A percentile compares a stretch with the other conserved stretches of the same genome.
phyloP scores from a whole-genome alignment of 345 rosid species.

The Dipteronia sinensis region DNA sequence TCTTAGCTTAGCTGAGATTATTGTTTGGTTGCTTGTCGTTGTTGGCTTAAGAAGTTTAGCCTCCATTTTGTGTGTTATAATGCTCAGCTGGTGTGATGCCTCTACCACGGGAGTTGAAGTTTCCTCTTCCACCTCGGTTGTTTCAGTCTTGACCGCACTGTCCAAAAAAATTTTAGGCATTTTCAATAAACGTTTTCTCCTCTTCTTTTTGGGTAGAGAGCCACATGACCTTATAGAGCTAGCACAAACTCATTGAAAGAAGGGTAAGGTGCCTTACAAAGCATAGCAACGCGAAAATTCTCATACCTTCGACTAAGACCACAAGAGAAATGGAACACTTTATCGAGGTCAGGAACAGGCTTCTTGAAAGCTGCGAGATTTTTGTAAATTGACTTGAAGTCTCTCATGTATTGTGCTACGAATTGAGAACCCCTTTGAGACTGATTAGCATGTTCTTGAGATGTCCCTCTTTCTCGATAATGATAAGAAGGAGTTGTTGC shows the following conservation, averaged over 20 bases:
- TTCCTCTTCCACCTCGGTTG: not conserved
- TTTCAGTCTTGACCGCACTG: not conserved
- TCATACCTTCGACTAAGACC: not conserved
- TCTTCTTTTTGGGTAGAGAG: not conserved
- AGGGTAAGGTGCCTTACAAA: not conserved
- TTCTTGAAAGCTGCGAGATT: constrained; percentile 3
- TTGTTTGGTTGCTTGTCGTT: too few relatives aligned
- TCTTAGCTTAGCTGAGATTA: not conserved
- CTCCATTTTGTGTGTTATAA: too few relatives aligned
- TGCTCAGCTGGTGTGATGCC: too few relatives aligned
- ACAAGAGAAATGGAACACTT: not conserved
- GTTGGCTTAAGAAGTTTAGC: too few relatives aligned
- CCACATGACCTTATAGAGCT: constrained; percentile 6
- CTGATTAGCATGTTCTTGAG: not conserved
- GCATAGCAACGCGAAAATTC: not conserved
- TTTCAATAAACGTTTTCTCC: not conserved
- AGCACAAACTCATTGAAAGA: not conserved
- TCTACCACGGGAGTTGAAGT: too few relatives aligned
- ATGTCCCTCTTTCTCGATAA: not conserved
- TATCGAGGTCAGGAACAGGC: not conserved
- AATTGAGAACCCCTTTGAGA: constrained; percentile 3
- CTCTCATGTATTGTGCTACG: not conserved
- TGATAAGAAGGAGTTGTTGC: not conserved
- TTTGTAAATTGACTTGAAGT: constrained; percentile 1
- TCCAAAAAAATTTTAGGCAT: not conserved